Conservation (phyloP, 768 basidiomycete genomes). For the Tricholoma matsutake region DNA sequence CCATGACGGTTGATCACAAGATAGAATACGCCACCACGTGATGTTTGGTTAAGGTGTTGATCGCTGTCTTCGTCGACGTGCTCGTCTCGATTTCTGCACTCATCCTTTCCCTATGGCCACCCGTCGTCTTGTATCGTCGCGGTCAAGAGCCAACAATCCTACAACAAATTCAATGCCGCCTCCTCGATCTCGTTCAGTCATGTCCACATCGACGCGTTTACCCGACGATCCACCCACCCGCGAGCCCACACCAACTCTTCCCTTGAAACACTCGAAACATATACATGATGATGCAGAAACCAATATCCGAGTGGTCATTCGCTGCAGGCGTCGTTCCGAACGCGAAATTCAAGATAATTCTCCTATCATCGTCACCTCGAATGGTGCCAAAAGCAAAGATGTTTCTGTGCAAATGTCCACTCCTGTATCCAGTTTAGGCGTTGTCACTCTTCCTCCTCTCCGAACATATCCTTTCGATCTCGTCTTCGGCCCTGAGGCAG, state of each 20-base stretch:
- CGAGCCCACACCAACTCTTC: slow-evolving; percentile 6
- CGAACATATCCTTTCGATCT: slow-evolving; percentile 92
- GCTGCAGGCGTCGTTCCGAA: slow-evolving; percentile 83
- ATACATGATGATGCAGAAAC: slow-evolving; percentile 55
- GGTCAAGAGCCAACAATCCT: slow-evolving; percentile 36
- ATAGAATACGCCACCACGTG: slow-evolving; percentile 29
- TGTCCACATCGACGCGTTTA: slow-evolving; percentile 38
- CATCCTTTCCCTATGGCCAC: slow-evolving; percentile 48
- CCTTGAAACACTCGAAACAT: slow-evolving; percentile 21
- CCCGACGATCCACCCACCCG: slow-evolving; percentile 16
- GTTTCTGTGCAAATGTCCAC: slow-evolving; percentile 79
- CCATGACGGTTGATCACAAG: slow-evolving; percentile 48
- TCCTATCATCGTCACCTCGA: slow-evolving; percentile 79
- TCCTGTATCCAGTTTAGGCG: slow-evolving; percentile 66
- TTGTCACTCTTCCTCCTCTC: slow-evolving; percentile 70
- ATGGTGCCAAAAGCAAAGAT: slow-evolving; percentile 70
- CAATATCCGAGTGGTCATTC: slow-evolving; percentile 92
- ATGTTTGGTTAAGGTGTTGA: slow-evolving; percentile 21
- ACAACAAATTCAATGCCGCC: slow-evolving; percentile 31
- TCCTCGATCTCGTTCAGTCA: slow-evolving; percentile 46
- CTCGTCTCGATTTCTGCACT: neutral
- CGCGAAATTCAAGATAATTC: slow-evolving; percentile 84
- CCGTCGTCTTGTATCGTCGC: slow-evolving; percentile 54
- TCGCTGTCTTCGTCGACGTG: neutral
- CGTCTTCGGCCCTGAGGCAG: slow-evolving; percentile 96